Base-by-base conservation (phyloP, 2,329 filamentous ascomycete species). In the Trichoderma sp. region DNA sequence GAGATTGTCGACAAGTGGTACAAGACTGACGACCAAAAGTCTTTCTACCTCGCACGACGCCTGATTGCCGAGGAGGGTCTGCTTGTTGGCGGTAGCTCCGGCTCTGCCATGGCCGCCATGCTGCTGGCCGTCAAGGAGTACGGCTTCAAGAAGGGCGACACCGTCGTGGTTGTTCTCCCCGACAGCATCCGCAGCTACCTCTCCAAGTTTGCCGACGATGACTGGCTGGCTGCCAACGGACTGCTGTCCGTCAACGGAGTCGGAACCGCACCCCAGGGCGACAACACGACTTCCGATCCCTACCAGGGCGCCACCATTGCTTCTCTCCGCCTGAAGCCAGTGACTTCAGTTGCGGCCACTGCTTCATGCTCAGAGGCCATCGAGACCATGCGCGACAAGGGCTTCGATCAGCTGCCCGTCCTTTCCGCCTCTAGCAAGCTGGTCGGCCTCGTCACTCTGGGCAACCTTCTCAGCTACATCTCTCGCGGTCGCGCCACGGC, bases 111-210 rank as follows among this genome's bases (percentile, higher is more conserved):
- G 83, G 90, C 92, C 7, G 95, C 93, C 21, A 87, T 92, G 81
- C 86, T 94, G 35, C 87, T 89, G 74, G 94, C 93, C 1, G 88
- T 91, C 65, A 90, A 91, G 79, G 94, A 97, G 59, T 83, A 92
- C 66, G 84, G 87, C n/a, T 86, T 97, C 72, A 87, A 88, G 72
- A 92, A 94, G 78, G 92, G 92, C 69, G 94, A 99, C 77, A 89
- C 94, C 1, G 89, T 98, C 0, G 96, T 99, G 33, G 94, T 97
- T 33, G 84, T 99, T 65, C 85, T 97, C 21, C 96, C 96, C 1
- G 96, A 99, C 80, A 97, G 94, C 83, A 98, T 99, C 78, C 88
- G 96, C 77, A 97, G 93, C 81, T 99, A 99, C 80, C 89, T 99
- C 31, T 95, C 92, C 83, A 99, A 99, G 87, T 99, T 99, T 79